A percentile compares a stretch with the other conserved stretches of the same genome.
Evolutionary conservation across 2,329 filamentous ascomycete species (phyloP).

Genomic region (Curvularia sp.): DNA sequence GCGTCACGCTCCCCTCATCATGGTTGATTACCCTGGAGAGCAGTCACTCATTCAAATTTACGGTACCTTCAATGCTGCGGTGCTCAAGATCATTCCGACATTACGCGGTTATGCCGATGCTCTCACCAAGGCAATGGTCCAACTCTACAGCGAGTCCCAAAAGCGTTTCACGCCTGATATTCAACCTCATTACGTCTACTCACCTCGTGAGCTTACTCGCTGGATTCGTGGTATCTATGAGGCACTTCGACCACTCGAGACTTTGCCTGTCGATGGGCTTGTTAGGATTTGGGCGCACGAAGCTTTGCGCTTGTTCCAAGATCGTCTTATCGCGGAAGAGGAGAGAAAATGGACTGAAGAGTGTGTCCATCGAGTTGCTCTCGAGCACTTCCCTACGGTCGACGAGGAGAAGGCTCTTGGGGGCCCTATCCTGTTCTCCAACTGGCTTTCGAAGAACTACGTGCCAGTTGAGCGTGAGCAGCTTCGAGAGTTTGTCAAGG

Average conservation of each 20-base stretch:
- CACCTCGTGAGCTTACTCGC: constrained; percentile 94
- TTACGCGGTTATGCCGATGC: constrained; percentile 94
- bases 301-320: constrained; percentile 93
- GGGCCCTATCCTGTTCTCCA: constrained; percentile 96
- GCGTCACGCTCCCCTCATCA: constrained; percentile 95
- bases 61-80: constrained; percentile 94
- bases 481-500: constrained; percentile 95
- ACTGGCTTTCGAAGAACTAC: constrained; percentile 99
- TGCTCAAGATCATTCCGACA: constrained; percentile 94
- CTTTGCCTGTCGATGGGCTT: constrained; percentile 84
- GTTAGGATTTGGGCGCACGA: constrained; percentile 99
- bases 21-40: constrained; percentile 99
- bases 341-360: constrained; percentile 96
- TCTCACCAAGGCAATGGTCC: constrained; percentile 96
- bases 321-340: constrained; percentile 92
- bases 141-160: constrained; percentile 94
- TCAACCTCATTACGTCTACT: constrained; percentile 99
- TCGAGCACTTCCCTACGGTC: constrained; percentile 94
- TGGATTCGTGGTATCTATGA: constrained; percentile 99
- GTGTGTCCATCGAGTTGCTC: constrained; percentile 81
- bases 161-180: constrained; percentile 94
- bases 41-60: constrained; percentile 96
- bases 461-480: constrained; percentile 95
- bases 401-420: constrained; percentile 88
- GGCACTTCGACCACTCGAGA: constrained; percentile 90